Evolutionary conservation across 2,329 filamentous ascomycete genomes (phyloP), one percentile per base, ranked within the genome.

Genomic region (Pseudogymnoascus sp.): DNA sequence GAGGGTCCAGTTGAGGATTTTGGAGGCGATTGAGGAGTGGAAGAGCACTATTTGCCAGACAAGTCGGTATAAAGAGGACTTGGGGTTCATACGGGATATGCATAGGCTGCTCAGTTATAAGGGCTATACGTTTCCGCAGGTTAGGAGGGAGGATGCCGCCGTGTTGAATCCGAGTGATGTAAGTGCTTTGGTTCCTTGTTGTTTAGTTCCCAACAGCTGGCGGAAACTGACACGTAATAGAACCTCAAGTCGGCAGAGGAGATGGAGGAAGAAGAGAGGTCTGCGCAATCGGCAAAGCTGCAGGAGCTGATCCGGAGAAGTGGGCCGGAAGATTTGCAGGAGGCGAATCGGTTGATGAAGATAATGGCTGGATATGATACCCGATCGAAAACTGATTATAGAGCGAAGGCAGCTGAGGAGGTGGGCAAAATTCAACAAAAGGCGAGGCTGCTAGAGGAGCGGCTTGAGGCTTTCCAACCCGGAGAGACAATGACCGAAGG

Each of bases 21-120:
- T 99, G 69, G 95, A 97, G 78, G 86, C 92, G 68, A 96, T 99
- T 73, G 95, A 97, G 78, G 95, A 99, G 83, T 99, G 95, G 95
- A 86, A 93, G 75, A 87, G 91, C 71, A 99, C 95, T 60, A 97
- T 99, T 81, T 99, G 95, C 81, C 91, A 96, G 76, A 99, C 93
- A 41, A 97, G 92, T 74, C 85, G 93, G 69, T 97, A 99, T 81
- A 96, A 95, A 81, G 93, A 97, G 72, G 95, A 99, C 73, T 74
- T 99, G 69, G 95, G 95, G 5, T 96, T 96, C 74, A 96, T 99
- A 71, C 81, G 95, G 72, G 95, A 99, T 75, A 99, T 99, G 95
- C 95, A 99, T 76, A 84, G 95, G 62, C 78, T 99, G 69, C 79
- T 99, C 70, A 93, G 91, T 73, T 97, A 96, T 80, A 99, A 99